Base-by-base conservation (phyloP, 306 rosid species). In the Delonix regia region DNA sequence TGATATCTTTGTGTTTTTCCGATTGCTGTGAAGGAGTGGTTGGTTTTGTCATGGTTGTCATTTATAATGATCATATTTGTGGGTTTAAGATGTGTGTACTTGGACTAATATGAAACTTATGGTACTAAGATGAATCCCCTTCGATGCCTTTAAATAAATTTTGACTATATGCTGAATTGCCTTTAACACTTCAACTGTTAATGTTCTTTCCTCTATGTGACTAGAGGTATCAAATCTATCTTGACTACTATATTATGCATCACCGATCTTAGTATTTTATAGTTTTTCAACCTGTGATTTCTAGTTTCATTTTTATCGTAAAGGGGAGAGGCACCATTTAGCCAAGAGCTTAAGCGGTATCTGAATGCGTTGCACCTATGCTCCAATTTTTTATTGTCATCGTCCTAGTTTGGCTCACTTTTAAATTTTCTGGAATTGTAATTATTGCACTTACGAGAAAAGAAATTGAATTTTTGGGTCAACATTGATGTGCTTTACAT, bases 71-170 rank as follows among this genome's bases (percentile, higher is more conserved):
- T 41, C 24, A 5, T 4, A 9, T 74, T 74, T 38, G 65, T 69
- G 68, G 74, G 62, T 21, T 59, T 21, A 70, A 1, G 42, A 44
- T 56, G 69, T 66, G 44, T 19, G 25, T n/a, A n/a, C n/a, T n/a
- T n/a, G n/a, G n/a, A n/a, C n/a, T 41, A 71, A 25, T 79, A 25
- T 79, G 47, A 62, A 80, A 67, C 24, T 65, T 80, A 28, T 55
- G 51, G 28, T n/a, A 63, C 44, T 41, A n/a, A 36, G 66, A 71
- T 51, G n/a, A 33, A 38, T 80, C 21, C 19, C 19, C 34, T 64
- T 42, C 49, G 52, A 66, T 55, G 38, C 55, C 45, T 57, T 74
- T 74, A 33, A 74, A 47, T 66, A 55, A 81, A 34, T 36, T 57
- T 21, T 45, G 2, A 19, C 12, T 39, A 36, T 15, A 80, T 57